Evolutionary conservation across 495 filamentous ascomycete species (phyloP).

Genomic region (Neurospora hispaniola): DNA sequence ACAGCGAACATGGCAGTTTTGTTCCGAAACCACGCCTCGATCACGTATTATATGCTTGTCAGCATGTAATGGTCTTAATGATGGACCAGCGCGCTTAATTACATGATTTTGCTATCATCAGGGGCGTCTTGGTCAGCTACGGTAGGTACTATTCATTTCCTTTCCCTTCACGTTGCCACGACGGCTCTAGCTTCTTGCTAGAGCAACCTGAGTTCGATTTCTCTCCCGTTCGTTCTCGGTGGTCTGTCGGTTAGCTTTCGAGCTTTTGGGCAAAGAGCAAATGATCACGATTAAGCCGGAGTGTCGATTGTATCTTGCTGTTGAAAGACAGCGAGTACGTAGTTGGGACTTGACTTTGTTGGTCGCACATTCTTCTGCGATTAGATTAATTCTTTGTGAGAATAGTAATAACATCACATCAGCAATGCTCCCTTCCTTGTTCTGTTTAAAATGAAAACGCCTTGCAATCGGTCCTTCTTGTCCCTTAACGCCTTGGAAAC

Average conservation of each 20-base stretch:
- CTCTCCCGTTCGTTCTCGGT: conserved; percentile 32
- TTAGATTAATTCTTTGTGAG: not conserved
- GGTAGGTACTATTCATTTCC: conserved; percentile 5
- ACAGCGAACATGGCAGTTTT: not conserved
- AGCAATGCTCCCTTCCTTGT: not conserved
- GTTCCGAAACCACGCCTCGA: not conserved
- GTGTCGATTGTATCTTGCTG: conserved; percentile 54
- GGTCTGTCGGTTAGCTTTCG: conserved; percentile 19
- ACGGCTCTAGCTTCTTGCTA: conserved; percentile 27
- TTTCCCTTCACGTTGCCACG: conserved; percentile 19
- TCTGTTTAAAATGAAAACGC: not conserved
- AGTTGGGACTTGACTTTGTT: conserved; percentile 87
- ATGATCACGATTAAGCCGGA: conserved; percentile 94
- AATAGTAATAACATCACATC: not conserved
- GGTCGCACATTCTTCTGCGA: conserved; percentile 43
- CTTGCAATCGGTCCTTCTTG: not conserved
- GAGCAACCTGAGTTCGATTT: conserved; percentile 37
- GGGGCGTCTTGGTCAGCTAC: not conserved
- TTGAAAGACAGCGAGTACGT: conserved; percentile 71
- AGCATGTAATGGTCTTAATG: not conserved
- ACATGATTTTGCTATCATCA: not conserved
- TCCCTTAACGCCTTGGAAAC: not conserved
- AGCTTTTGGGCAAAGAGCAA: conserved; percentile 34
- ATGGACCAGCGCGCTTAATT: not conserved
- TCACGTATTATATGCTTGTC: not conserved